phyloP scores from a whole-genome alignment of 306 rosid genomes.

The Castanopsis chinensis region DNA sequence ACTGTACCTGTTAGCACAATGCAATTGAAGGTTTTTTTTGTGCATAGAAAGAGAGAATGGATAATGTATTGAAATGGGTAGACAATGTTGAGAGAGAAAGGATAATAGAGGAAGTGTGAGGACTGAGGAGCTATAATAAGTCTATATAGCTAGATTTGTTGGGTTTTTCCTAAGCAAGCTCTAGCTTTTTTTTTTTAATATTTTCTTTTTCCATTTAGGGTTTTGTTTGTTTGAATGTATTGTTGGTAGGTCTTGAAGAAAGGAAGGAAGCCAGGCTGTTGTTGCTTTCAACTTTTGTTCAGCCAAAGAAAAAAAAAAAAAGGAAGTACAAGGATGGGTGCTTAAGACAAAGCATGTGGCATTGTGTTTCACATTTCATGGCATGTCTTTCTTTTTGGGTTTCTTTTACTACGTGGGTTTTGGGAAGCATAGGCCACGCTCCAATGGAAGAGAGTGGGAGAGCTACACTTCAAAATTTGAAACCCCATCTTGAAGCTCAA shows the following conservation, averaged over 20 bases:
- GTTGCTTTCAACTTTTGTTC: slow-evolving; percentile 76
- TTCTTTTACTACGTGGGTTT: slow-evolving; percentile 13
- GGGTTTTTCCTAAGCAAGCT: slow-evolving; percentile 13
- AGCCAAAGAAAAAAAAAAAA: slow-evolving; percentile 39
- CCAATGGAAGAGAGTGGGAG: slow-evolving; percentile 31
- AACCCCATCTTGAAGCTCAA: not conserved
- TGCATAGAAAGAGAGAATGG: slow-evolving; percentile 26
- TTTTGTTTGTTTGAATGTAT: slow-evolving; percentile 17
- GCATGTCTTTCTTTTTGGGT: slow-evolving; percentile 58
- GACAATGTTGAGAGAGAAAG: not conserved
- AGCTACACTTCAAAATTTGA: slow-evolving; percentile 11
- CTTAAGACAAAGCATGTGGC: slow-evolving; percentile 78
- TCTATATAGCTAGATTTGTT: slow-evolving; percentile 5
- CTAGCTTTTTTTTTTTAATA: slow-evolving; percentile 22
- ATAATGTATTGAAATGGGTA: slow-evolving; percentile 29
- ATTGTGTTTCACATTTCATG: slow-evolving; percentile 91
- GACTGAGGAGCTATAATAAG: too few relatives aligned
- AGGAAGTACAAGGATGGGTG: slow-evolving; percentile 76
- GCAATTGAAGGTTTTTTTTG: slow-evolving; percentile 32
- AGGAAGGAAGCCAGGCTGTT: slow-evolving; percentile 62
- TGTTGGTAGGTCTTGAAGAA: slow-evolving; percentile 20
- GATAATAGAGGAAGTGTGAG: not conserved
- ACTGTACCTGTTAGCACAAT: slow-evolving; percentile 48
- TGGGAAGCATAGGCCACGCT: slow-evolving; percentile 22
- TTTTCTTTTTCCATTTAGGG: slow-evolving; percentile 38